phyloP scores from a whole-genome alignment of 139 green algal genomes.

The Coelastrella sp. region DNA sequence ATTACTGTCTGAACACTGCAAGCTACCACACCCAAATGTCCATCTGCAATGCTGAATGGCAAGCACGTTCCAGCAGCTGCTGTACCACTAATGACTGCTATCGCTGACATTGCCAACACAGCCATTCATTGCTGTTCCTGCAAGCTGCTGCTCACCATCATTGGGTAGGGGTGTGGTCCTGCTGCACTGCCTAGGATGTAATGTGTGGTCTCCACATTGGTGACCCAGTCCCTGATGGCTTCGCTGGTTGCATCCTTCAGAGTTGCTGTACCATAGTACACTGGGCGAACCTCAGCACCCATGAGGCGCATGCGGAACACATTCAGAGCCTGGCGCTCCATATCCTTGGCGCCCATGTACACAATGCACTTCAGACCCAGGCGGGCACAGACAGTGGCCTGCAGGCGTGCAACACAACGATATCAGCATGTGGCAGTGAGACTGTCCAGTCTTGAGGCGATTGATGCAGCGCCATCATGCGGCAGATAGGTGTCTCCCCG shows the following conservation, averaged over 20 bases:
- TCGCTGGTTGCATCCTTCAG: constrained; percentile 99
- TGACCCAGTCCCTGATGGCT: constrained; percentile 99
- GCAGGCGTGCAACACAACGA: constrained; percentile 18
- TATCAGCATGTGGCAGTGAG: background rate
- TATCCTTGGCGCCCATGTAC: constrained; percentile 99
- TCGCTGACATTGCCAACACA: too few species aligned
- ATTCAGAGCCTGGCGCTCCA: constrained; percentile 98
- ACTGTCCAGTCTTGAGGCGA: background rate
- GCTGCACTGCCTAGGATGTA: constrained; percentile 99
- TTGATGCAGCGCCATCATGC: too few species aligned
- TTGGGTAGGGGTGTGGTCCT: constrained; percentile 98
- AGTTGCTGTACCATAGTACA: constrained; percentile 93
- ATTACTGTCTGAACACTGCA: too few species aligned
- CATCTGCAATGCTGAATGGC: too few species aligned
- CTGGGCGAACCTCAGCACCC: constrained; percentile 93
- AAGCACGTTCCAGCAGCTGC: too few species aligned
- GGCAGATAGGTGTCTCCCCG: too few species aligned
- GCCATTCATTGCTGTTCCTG: too few species aligned
- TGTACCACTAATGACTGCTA: too few species aligned
- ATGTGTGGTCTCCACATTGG: constrained; percentile 99
- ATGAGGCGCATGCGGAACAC: constrained; percentile 99
- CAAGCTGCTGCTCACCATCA: constrained; percentile 87
- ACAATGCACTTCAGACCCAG: constrained; percentile 97
- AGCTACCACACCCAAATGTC: too few species aligned
- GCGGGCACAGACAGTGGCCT: constrained; percentile 96